These are phyloP conservation scores for Ceratorhiza oryzae-sativae DNA, from an alignment of 1,284 basidiomycete species.

Conservation along the genomic window DNA sequence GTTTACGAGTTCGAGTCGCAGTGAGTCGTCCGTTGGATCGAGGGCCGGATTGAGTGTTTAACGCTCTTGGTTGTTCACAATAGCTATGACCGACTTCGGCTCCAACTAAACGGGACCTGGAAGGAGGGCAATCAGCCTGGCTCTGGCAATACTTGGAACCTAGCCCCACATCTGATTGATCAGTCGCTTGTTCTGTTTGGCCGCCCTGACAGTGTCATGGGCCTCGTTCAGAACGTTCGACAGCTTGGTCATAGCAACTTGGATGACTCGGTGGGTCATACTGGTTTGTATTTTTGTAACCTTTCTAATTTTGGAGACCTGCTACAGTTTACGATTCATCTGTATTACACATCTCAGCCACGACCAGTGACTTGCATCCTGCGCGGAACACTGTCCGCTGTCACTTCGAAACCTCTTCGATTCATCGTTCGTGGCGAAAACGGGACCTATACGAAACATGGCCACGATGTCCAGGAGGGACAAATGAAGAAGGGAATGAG, in stretches of 20 bases:
- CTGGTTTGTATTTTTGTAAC: background rate
- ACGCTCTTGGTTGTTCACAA: background rate
- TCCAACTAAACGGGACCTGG: constrained; percentile 35
- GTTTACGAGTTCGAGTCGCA: constrained; percentile 33
- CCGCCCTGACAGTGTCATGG: constrained; percentile 35
- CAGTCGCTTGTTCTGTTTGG: constrained; percentile 34
- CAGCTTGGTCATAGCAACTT: constrained; percentile 23
- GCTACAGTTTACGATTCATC: constrained; percentile 30
- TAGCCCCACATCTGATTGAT: constrained; percentile 33
- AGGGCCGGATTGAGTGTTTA: background rate
- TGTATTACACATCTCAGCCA: constrained; percentile 17
- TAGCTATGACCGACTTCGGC: constrained; percentile 29
- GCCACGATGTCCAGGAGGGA: constrained; percentile 35
- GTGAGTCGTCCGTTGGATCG: constrained; percentile 6
- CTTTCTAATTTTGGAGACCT: background rate
- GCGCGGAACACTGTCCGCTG: constrained; percentile 30
- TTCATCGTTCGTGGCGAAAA: constrained; percentile 33
- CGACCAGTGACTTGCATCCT: constrained; percentile 33
- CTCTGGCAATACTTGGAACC: constrained; percentile 31
- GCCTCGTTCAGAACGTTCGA: constrained; percentile 31
- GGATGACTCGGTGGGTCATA: constrained; percentile 27
- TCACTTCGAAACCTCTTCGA: constrained; percentile 27
- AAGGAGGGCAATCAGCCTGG: constrained; percentile 33
- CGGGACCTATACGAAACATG: constrained; percentile 32
- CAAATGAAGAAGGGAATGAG: constrained; percentile 28